Conservation (phyloP, 768 basidiomycete genomes). For the Mrakia hoshinonis region DNA sequence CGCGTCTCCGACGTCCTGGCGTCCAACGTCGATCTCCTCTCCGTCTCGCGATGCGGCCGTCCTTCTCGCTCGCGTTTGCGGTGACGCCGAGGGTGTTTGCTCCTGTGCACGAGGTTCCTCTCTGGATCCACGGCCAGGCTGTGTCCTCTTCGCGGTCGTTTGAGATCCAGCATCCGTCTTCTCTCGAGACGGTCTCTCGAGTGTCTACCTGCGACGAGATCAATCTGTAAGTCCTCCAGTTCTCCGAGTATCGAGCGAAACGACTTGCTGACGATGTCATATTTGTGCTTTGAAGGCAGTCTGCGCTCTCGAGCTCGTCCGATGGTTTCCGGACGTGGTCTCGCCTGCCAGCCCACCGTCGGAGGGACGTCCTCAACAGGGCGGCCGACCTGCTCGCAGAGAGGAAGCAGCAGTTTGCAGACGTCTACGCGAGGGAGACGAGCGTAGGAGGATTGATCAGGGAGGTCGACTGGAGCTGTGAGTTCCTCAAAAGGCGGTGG, state of each 20-base stretch:
- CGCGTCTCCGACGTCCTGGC: no score
- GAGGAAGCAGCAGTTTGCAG: conserved; percentile 2
- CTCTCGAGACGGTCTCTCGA: neutral
- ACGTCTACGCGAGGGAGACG: conserved; percentile 17
- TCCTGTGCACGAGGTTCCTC: conserved; percentile 6
- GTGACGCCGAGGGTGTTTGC: neutral
- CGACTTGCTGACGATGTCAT: neutral
- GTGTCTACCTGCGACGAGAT: neutral
- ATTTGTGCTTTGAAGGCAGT: neutral
- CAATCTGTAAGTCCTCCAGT: neutral
- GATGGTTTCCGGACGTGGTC: neutral
- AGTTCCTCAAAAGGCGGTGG: neutral
- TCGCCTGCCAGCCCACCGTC: neutral
- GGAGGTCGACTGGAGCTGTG: neutral
- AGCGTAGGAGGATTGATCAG: neutral
- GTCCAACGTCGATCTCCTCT: neutral
- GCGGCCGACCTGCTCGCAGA: conserved; percentile 12
- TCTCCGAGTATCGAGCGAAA: neutral
- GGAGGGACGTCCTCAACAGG: conserved; percentile 12
- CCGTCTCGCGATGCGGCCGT: neutral
- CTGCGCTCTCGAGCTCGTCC: neutral
- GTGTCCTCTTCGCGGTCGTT: neutral
- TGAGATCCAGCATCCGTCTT: neutral
- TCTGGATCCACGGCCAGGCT: conserved; percentile 15
- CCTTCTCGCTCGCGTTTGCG: neutral